Conservation (phyloP, 1,139 yeast genomes). For the Saccharomyces hybrid region DNA sequence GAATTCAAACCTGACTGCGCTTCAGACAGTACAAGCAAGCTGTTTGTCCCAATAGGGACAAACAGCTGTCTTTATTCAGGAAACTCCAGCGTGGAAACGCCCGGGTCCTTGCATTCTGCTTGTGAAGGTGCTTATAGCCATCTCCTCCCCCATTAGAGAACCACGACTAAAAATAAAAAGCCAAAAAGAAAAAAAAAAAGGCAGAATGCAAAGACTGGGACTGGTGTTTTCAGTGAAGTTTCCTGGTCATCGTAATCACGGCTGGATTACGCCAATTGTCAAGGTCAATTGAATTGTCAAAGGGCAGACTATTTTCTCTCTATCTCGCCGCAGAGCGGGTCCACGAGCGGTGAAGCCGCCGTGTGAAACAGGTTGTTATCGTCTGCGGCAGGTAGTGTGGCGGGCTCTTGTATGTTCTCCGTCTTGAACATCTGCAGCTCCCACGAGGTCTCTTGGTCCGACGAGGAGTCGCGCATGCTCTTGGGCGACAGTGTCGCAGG, state of each 20-base stretch:
- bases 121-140: background rate
- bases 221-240: conserved; percentile 4
- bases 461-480: background rate
- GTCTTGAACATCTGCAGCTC: background rate
- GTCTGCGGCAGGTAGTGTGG: background rate
- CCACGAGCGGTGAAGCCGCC: background rate
- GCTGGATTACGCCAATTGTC: conserved; percentile 41
- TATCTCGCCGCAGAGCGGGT: background rate
- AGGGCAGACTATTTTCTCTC: background rate
- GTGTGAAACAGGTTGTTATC: background rate
- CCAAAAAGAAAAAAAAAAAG: background rate
- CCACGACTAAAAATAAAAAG: background rate
- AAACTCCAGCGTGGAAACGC: background rate
- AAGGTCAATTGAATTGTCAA: conserved; percentile 27
- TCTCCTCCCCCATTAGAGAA: conserved; percentile 1
- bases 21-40: conserved; percentile 22
- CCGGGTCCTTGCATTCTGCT: background rate
- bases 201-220: background rate
- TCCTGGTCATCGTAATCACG: conserved; percentile 29
- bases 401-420: background rate
- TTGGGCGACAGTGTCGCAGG: background rate
- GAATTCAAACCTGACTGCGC: conserved; percentile 31
- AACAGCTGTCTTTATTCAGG: background rate
- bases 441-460: background rate
- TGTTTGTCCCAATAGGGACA: background rate